These are phyloP conservation scores for Saccharomycopsis fibuligera DNA, from an alignment of 805 yeast species.

Conservation along the genomic window DNA sequence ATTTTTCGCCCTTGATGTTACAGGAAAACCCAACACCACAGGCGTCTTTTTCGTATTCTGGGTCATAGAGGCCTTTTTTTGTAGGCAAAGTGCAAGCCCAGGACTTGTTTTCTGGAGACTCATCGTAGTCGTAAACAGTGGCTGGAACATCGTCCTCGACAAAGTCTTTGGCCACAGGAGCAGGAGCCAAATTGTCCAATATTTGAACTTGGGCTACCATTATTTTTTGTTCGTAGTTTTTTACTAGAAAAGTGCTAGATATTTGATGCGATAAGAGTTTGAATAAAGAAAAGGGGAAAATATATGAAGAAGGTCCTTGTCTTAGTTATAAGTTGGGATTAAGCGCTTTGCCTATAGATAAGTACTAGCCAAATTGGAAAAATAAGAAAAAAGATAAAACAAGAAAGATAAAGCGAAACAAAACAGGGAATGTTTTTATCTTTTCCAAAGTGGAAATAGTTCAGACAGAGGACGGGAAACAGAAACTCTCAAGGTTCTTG, in stretches of 20 bases:
- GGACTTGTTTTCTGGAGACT: conserved; percentile 68
- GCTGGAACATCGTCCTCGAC: conserved; percentile 18
- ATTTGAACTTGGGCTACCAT: background rate
- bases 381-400: background rate
- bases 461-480: background rate
- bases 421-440: background rate
- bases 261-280: too few relatives aligned
- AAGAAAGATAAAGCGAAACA: background rate
- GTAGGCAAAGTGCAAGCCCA: conserved; percentile 91
- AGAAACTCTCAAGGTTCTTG: background rate
- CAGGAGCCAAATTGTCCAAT: background rate
- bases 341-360: too few relatives aligned
- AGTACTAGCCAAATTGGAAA: too few relatives aligned
- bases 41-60: conserved; percentile 90
- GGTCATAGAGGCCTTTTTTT: conserved; percentile 87
- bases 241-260: background rate
- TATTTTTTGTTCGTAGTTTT: background rate
- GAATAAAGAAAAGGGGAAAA: too few relatives aligned
- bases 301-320: too few relatives aligned
- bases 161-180: conserved; percentile 5
- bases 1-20: conserved; percentile 78
- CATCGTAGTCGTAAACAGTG: conserved; percentile 58
- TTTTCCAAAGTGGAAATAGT: background rate
- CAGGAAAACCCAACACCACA: conserved; percentile 99
- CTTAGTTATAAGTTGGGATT: too few relatives aligned